Conservation (phyloP, 106 monocot species). For the Dioscorea alata region DNA sequence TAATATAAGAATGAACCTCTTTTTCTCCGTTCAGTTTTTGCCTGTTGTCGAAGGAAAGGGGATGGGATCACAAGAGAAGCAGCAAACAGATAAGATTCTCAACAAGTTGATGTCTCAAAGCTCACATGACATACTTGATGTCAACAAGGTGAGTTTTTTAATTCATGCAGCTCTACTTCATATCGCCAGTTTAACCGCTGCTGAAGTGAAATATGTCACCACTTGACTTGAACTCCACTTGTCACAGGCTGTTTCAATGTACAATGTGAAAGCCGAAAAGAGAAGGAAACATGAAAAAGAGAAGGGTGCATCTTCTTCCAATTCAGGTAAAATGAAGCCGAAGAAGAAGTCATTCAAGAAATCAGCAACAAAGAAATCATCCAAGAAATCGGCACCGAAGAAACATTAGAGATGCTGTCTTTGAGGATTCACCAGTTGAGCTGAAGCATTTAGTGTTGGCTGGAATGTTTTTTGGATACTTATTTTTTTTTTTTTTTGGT, state of each 20-base stretch:
- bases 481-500: no score
- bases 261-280: slow-evolving; percentile 52
- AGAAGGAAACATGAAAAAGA: slow-evolving; percentile 21
- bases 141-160: slow-evolving; percentile 61
- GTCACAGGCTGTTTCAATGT: slow-evolving; percentile 56
- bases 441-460: no score
- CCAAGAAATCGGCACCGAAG: slow-evolving; percentile 15
- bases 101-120: slow-evolving; percentile 62
- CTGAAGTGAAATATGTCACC: background rate
- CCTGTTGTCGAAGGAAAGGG: slow-evolving; percentile 93
- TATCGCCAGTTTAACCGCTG: background rate
- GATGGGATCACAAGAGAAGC: slow-evolving; percentile 71
- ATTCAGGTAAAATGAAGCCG: slow-evolving; percentile 33
- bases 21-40: slow-evolving; percentile 54
- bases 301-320: slow-evolving; percentile 10
- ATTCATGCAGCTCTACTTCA: background rate
- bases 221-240: background rate
- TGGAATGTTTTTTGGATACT: no score
- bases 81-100: slow-evolving; percentile 83
- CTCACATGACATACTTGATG: slow-evolving; percentile 74
- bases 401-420: slow-evolving; percentile 4
- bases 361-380: slow-evolving; percentile 21
- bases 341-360: slow-evolving; percentile 36
- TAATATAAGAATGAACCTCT: background rate
- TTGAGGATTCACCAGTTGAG: no score